A percentile compares a stretch with the other conserved stretches of the same genome.
Evolutionary conservation across 306 rosid species (phyloP).

Genomic region (Albizia julibrissin): DNA sequence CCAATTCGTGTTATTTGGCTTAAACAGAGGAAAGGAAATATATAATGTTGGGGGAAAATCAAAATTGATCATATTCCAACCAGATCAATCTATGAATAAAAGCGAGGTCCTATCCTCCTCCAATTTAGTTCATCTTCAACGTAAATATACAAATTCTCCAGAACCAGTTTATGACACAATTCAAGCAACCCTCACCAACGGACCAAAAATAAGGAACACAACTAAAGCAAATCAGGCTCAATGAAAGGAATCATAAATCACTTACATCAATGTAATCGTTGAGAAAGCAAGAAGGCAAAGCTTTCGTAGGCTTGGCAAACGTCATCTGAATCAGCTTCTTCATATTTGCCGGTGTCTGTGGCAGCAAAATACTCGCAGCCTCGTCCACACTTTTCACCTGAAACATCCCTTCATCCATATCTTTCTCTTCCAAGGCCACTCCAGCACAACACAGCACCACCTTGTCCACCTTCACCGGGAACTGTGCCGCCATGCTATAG

Average conservation of each 20-base stretch:
- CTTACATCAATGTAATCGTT: constrained; percentile 67
- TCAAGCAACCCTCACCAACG: not conserved
- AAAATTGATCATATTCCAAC: not conserved
- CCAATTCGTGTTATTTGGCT: not conserved
- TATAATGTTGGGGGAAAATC: not conserved
- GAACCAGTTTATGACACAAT: not conserved
- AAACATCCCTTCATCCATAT: constrained; percentile 81
- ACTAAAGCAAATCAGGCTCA: no score
- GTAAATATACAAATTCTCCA: not conserved
- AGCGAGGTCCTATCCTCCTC: not conserved
- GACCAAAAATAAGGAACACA: not conserved
- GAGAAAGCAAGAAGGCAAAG: constrained; percentile 68
- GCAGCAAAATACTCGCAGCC: constrained; percentile 60
- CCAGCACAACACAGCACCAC: constrained; percentile 83
- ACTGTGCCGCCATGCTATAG: constrained; percentile 78
- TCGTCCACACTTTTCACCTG: constrained; percentile 65
- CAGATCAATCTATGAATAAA: not conserved
- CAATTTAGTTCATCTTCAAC: not conserved
- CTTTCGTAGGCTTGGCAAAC: constrained; percentile 54
- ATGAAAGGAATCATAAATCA: not conserved
- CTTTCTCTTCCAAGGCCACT: constrained; percentile 72
- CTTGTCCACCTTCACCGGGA: constrained; percentile 61
- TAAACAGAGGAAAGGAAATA: not conserved
- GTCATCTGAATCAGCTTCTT: constrained; percentile 57
- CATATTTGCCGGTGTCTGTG: constrained; percentile 61